Base-by-base conservation (phyloP, 208 protist genomes). In the Trypanosoma melophagium region DNA sequence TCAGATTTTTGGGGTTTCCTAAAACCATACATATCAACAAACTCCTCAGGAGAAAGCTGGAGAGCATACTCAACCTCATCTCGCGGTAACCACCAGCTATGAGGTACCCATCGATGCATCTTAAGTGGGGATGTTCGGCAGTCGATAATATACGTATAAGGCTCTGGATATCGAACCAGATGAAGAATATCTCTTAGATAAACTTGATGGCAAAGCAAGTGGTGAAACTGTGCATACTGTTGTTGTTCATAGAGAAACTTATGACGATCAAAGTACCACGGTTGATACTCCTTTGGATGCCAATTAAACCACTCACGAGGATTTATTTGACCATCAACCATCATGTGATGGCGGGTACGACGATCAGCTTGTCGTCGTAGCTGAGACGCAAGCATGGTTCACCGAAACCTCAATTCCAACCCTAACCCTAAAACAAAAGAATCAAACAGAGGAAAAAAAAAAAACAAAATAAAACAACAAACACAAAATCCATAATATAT, bases 301-400 rank as follows among this genome's bases (percentile, higher is more conserved):
- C 90, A 96, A 65, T 96, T 96, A 42, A 96, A 88, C 90, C 90
- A 96, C 68, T 96, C 90, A 21, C 90, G 77, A 4, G 90, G 90
- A 70, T 96, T 96, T 42, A 92, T 94, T 60, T 92, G 83, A 14
- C 84, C 86, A 49, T 96, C 90, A 35, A 94, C 55, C 87, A 93
- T 96, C 85, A 96, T 89, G 69, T 96, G 90, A 66, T 96, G 87
- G 8, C 90, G 84, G 38, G 90, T 96, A 19, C 90, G 77, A 56
- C 90, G 87, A 66, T 96, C 90, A 1, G 89, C 78, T 74, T 95
- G 89, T 41, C 77, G 55, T 28, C 66, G 47, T 41, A 71, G 28
- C 53, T 50, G 60, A 8, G 51, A 66, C n/a, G 49, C 12, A 19
- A 74, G 68, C 85, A 91, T 84, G 12, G 24, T 19, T 55, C 28